Conservation (phyloP, 225 moss, liverwort and hornwort species). For the Anthoceros angustus region DNA sequence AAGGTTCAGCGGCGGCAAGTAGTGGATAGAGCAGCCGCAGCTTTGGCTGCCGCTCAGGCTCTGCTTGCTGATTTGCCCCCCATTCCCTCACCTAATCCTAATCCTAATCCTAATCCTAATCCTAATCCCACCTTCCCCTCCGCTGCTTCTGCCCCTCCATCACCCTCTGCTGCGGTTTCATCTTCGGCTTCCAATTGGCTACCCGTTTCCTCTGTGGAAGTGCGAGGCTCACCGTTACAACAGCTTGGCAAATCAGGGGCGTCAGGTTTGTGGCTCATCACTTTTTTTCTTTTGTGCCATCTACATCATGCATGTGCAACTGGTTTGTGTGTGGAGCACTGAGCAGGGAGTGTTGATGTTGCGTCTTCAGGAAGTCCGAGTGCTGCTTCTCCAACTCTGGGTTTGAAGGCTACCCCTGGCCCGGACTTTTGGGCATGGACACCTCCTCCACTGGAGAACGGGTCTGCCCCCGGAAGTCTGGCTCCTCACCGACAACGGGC, state of each 20-base stretch:
- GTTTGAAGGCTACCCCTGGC: conserved; percentile 54
- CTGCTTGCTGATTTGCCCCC: conserved; percentile 38
- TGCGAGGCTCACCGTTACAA: conserved; percentile 47
- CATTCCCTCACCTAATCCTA: neutral
- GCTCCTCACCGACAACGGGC: conserved; percentile 13
- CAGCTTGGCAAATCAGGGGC: conserved; percentile 10
- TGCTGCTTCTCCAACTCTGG: conserved; percentile 33
- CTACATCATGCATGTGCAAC: neutral
- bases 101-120: neutral
- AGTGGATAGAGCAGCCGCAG: conserved; percentile 80
- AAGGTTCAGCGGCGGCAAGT: conserved; percentile 56
- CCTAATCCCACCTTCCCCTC: conserved; percentile 9
- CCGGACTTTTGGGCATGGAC: conserved; percentile 98
- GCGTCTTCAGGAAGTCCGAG: conserved; percentile 11
- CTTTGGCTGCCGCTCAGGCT: conserved; percentile 78
- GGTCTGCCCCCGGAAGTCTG: conserved; percentile 15
- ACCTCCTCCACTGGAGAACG: conserved; percentile 41
- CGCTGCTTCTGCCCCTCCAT: conserved; percentile 10
- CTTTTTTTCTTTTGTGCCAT: conserved; percentile 8
- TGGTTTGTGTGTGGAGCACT: conserved; percentile 9
- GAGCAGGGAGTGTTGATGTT: conserved; percentile 1
- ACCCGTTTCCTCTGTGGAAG: conserved; percentile 51
- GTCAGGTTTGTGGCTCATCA: conserved; percentile 15
- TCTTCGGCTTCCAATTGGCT: conserved; percentile 24
- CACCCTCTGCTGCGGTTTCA: conserved; percentile 8